Conservation (phyloP, 2,329 filamentous ascomycete genomes). For the Sclerotinia glacialis region DNA sequence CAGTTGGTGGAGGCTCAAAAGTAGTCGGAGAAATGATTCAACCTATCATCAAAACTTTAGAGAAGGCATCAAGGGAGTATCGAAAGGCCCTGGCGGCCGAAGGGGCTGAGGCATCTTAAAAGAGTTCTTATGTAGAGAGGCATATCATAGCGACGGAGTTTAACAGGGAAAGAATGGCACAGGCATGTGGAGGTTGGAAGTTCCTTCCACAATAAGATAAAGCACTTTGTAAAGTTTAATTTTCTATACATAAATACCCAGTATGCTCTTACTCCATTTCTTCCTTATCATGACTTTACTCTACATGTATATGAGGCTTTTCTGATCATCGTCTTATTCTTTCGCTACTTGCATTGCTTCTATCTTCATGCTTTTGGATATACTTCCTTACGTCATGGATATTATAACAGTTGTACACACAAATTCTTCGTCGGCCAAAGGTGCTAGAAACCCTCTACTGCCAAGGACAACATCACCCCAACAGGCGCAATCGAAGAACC, state of each 20-base stretch:
- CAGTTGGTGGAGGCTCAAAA: slow-evolving; percentile 70
- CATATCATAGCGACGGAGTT: slow-evolving; percentile 36
- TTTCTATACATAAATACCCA: slow-evolving; percentile 4
- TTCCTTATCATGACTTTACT: neutral
- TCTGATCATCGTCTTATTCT: slow-evolving; percentile 16
- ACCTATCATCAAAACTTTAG: slow-evolving; percentile 68
- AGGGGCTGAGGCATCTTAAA: slow-evolving; percentile 33
- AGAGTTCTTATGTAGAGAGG: neutral
- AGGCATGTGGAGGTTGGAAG: slow-evolving; percentile 14
- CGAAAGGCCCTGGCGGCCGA: slow-evolving; percentile 67
- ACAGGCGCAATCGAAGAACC: slow-evolving; percentile 27
- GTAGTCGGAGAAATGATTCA: slow-evolving; percentile 74
- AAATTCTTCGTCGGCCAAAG: slow-evolving; percentile 9
- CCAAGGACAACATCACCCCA: slow-evolving; percentile 24
- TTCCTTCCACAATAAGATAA: neutral
- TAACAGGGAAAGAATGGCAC: slow-evolving; percentile 25
- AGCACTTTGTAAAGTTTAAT: neutral
- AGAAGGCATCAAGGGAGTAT: slow-evolving; percentile 69
- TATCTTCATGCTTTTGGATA: slow-evolving; percentile 27
- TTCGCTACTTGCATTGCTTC: slow-evolving; percentile 10
- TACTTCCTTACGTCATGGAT: slow-evolving; percentile 27
- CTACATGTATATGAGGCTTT: slow-evolving; percentile 5
- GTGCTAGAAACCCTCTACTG: slow-evolving; percentile 28
- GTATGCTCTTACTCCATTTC: neutral
- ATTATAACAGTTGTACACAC: slow-evolving; percentile 24